Evolutionary conservation across 1,139 yeast genomes (phyloP).

Genomic region (Arxiozyma slooffiae): DNA sequence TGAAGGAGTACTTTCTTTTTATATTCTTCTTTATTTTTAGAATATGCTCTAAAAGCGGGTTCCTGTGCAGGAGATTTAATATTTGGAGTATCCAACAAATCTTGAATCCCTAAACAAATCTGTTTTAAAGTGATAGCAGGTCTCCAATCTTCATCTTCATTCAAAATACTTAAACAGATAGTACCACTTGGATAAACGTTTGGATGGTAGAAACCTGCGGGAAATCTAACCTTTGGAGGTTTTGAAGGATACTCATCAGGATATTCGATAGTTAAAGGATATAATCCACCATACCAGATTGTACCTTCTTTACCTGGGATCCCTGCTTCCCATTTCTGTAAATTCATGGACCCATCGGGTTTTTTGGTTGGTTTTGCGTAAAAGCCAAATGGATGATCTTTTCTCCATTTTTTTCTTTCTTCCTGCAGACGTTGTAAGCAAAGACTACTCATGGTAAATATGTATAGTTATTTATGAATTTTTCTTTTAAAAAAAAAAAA

Average conservation of each 20-base stretch:
- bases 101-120: constrained; percentile 85
- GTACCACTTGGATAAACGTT: constrained; percentile 97
- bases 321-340: constrained; percentile 87
- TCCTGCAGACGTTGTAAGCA: constrained; percentile 76
- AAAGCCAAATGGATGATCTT: constrained; percentile 97
- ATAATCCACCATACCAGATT: constrained; percentile 73
- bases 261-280: constrained; percentile 73
- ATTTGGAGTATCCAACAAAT: constrained; percentile 79
- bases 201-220: constrained; percentile 87
- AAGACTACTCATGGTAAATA: constrained; percentile 34
- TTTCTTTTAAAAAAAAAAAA: no score
- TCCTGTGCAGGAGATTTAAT: constrained; percentile 96
- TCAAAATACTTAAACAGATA: constrained; percentile 80
- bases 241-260: constrained; percentile 92
- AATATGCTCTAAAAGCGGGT: constrained; percentile 85
- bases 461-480: background rate
- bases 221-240: constrained; percentile 89
- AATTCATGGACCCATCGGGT: constrained; percentile 71
- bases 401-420: constrained; percentile 94
- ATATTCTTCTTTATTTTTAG: constrained; percentile 56
- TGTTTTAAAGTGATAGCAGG: constrained; percentile 93
- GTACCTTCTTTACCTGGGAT: constrained; percentile 88
- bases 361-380: constrained; percentile 79
- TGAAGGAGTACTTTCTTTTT: constrained; percentile 73
- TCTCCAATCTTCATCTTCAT: constrained; percentile 96